Evolutionary conservation across 768 basidiomycete species (phyloP).

Genomic region (Leccinellum albellum): DNA sequence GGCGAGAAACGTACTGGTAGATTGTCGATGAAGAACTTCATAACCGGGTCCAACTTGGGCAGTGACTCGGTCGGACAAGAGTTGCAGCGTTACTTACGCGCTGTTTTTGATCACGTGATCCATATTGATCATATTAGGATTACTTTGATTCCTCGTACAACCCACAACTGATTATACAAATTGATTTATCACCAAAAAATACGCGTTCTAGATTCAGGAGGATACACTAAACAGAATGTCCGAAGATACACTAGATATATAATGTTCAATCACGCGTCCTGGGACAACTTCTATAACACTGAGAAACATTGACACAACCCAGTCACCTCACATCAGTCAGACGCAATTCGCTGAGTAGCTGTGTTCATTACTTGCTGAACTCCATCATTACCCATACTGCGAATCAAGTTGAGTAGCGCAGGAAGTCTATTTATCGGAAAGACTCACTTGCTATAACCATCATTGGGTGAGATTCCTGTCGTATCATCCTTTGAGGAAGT

Average conservation of each 20-base stretch:
- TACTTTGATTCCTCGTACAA: too few relatives aligned
- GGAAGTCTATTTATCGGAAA: not conserved
- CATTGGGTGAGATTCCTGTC: conserved; percentile 58
- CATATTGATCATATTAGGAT: not conserved
- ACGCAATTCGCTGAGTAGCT: conserved; percentile 35
- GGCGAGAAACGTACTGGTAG: conserved; percentile 53
- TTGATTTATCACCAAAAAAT: not conserved
- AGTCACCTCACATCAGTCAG: conserved; percentile 17
- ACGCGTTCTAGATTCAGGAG: not conserved
- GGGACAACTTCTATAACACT: not conserved
- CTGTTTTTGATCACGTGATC: conserved; percentile 14
- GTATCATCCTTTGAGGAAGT: conserved; percentile 28
- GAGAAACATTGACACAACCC: not conserved
- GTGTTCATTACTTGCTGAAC: conserved; percentile 31
- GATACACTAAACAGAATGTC: not conserved
- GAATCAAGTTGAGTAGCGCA: conserved; percentile 6
- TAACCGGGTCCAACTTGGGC: conserved; percentile 25
- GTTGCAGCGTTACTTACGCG: not conserved
- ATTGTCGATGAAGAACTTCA: conserved; percentile 84
- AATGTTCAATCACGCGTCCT: not conserved
- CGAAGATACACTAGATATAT: not conserved
- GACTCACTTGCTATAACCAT: conserved; percentile 51
- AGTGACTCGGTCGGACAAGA: not conserved
- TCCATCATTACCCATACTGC: conserved; percentile 28
- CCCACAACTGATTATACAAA: too few relatives aligned